Evolutionary conservation across 192 early-diverging fungal genomes (phyloP).

Genomic region (Podila verticillata): DNA sequence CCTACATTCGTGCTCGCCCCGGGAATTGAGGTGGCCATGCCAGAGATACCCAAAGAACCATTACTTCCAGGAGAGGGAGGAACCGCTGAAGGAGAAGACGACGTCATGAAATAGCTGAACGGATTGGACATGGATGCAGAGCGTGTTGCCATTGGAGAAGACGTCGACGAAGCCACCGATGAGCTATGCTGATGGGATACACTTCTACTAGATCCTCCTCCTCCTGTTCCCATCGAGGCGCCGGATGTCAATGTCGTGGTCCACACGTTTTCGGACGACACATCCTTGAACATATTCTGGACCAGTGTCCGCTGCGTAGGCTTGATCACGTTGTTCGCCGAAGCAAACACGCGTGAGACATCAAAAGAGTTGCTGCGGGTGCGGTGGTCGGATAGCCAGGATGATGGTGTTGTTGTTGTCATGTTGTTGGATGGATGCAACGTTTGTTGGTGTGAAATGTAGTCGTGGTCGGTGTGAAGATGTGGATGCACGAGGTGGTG

Average conservation of each 20-base stretch:
- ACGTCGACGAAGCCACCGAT: neutral
- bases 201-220: neutral
- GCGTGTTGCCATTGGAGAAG: neutral
- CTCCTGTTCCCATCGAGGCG: neutral
- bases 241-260: constrained; percentile 10
- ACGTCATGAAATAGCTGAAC: neutral
- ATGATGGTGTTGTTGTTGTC: neutral
- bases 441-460: neutral
- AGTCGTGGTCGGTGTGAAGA: neutral
- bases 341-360: constrained; percentile 23
- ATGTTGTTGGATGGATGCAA: neutral
- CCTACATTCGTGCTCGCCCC: no score
- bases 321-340: constrained; percentile 22
- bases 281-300: constrained; percentile 47
- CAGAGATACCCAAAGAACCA: neutral
- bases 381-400: constrained; percentile 24
- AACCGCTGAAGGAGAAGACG: neutral
- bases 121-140: neutral
- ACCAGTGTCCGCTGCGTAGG: constrained; percentile 18
- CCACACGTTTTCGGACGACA: constrained; percentile 40
- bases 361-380: constrained; percentile 28
- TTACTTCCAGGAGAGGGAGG: neutral
- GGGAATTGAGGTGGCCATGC: no score
- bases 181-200: neutral
- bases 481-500: no score